Evolutionary conservation across 2,329 filamentous ascomycete species (phyloP).

Genomic region (Ustulina deusta): DNA sequence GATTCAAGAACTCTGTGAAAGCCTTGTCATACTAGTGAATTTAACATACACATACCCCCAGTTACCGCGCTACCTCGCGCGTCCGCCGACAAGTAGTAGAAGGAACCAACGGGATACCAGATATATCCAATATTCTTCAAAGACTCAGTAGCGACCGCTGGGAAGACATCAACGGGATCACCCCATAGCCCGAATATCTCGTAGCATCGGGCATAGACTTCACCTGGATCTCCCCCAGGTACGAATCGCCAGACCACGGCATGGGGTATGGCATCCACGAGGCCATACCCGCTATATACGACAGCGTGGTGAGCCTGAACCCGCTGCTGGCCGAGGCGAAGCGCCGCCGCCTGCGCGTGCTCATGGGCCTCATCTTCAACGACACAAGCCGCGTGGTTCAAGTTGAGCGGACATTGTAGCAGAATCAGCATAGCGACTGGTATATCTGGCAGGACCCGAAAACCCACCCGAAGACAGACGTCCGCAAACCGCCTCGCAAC

Average conservation of each 20-base stretch:
- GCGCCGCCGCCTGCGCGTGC: too few species aligned
- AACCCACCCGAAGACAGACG: not conserved
- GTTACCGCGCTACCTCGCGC: not conserved
- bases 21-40: not conserved
- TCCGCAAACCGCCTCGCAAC: not conserved
- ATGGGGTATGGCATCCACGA: not conserved
- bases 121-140: too few species aligned
- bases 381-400: not conserved
- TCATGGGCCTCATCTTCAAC: not conserved
- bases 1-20: not conserved
- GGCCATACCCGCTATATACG: not conserved
- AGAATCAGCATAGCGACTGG: not conserved
- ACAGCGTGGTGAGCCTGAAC: not conserved
- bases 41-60: not conserved
- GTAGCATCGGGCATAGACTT: too few species aligned
- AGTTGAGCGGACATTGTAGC: not conserved
- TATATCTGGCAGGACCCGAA: conserved; percentile 1
- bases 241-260: too few species aligned
- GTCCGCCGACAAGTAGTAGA: not conserved
- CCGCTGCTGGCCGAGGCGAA: too few species aligned
- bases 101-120: not conserved
- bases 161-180: too few species aligned
- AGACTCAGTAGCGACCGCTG: too few species aligned
- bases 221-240: too few species aligned
- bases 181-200: too few species aligned